A percentile compares a stretch with the other conserved stretches of the same genome.
Evolutionary conservation across 2,329 filamentous ascomycete genomes (phyloP).

Genomic region (Fusarium odoratissimum): DNA sequence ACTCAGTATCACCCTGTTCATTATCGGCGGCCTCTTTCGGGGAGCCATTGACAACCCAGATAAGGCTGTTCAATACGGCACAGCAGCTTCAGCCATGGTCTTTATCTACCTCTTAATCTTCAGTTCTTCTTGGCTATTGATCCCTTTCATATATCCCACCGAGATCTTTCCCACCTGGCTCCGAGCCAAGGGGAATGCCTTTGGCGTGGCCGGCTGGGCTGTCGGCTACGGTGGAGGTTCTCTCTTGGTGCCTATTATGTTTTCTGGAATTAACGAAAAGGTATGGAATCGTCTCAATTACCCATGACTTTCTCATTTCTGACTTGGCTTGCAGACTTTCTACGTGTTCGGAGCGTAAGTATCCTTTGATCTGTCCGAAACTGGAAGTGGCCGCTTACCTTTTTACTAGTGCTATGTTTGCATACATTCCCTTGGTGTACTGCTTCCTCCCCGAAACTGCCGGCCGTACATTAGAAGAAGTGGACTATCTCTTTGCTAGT

Average conservation of each 20-base stretch:
- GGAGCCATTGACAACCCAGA: conserved; percentile 27
- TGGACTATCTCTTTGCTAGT: conserved; percentile 13
- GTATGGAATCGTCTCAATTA: neutral
- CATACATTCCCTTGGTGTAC: conserved; percentile 10
- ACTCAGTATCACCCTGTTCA: conserved; percentile 47
- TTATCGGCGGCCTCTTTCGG: conserved; percentile 44
- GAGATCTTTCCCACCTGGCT: conserved; percentile 48
- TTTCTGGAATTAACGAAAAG: conserved; percentile 13
- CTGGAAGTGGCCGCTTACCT: neutral
- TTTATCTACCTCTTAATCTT: conserved; percentile 48
- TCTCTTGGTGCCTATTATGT: conserved; percentile 7
- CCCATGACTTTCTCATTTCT: neutral
- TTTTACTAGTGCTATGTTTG: conserved; percentile 7
- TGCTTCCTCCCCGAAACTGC: conserved; percentile 14
- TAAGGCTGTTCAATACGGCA: conserved; percentile 43
- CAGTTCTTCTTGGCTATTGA: conserved; percentile 46
- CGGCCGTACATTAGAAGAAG: conserved; percentile 7
- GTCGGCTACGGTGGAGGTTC: conserved; percentile 31
- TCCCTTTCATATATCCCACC: conserved; percentile 47
- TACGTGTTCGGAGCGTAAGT: conserved; percentile 12
- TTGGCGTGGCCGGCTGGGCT: conserved; percentile 43
- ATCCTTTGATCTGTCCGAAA: too few relatives aligned
- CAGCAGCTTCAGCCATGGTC: conserved; percentile 47
- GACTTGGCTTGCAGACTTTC: neutral
- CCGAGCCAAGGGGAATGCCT: conserved; percentile 46